Evolutionary conservation across 2,329 filamentous ascomycete genomes (phyloP).

Genomic region (Epicoccum sorghinum): DNA sequence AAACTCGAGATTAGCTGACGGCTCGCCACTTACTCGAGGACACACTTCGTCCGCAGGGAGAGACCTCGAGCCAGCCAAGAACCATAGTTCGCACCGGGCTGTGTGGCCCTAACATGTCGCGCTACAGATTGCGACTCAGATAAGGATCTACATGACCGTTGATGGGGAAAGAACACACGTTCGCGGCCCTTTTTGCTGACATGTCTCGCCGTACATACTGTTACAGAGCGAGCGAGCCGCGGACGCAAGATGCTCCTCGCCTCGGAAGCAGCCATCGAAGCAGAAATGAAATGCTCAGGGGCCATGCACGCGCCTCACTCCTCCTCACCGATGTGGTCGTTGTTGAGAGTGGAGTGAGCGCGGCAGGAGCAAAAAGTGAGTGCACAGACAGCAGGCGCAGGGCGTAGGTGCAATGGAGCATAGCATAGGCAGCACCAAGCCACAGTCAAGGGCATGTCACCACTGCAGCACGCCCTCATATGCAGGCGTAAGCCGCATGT

Average conservation of each 20-base stretch:
- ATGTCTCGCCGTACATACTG: not conserved
- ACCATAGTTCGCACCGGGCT: conserved; percentile 4
- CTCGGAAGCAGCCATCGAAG: no score
- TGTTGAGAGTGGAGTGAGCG: conserved; percentile 16
- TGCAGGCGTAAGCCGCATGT: not conserved
- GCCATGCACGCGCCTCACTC: not conserved
- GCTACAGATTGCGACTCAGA: not conserved
- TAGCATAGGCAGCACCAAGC: not conserved
- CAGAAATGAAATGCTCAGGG: conserved; percentile 10
- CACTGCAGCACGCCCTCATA: not conserved
- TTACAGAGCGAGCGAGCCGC: not conserved
- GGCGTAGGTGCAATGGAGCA: no score
- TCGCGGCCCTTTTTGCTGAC: not conserved
- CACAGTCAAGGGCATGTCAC: not conserved
- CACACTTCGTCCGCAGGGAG: not conserved
- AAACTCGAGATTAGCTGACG: no score
- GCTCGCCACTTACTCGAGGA: no score
- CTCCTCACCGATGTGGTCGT: conserved; percentile 6
- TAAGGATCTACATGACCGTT: not conserved
- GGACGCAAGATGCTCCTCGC: not conserved
- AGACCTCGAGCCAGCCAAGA: not conserved
- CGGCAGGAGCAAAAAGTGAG: not conserved
- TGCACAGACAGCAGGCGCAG: conserved; percentile 10
- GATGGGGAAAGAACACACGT: not conserved
- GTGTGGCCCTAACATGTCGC: not conserved